Evolutionary conservation across 805 yeast species (phyloP).

Genomic region (Groenewaldozyma tartarivorans): DNA sequence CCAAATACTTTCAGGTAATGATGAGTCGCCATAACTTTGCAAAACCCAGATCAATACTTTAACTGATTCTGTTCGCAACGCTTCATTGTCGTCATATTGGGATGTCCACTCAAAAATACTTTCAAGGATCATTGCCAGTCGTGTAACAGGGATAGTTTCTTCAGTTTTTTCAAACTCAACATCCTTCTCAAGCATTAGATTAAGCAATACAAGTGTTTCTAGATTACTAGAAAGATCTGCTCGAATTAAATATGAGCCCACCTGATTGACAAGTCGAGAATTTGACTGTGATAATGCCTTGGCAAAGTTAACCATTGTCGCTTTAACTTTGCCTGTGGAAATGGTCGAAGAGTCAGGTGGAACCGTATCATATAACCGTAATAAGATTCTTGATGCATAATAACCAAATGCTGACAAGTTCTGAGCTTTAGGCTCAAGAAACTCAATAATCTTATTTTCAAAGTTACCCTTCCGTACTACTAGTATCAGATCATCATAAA

Average conservation of each 20-base stretch:
- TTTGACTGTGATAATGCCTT: neutral
- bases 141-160: slow-evolving; percentile 49
- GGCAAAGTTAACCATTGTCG: neutral
- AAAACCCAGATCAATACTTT: slow-evolving; percentile 31
- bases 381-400: neutral
- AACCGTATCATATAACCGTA: neutral
- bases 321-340: neutral
- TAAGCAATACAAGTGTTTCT: neutral
- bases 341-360: neutral
- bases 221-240: neutral
- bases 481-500: too few relatives aligned
- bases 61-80: slow-evolving; percentile 43
- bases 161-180: too few relatives aligned
- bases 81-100: slow-evolving; percentile 51
- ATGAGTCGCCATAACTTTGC: slow-evolving; percentile 12
- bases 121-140: slow-evolving; percentile 49
- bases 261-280: neutral
- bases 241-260: neutral
- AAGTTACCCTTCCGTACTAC: too few relatives aligned
- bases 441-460: neutral
- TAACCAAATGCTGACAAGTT: neutral
- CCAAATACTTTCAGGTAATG: slow-evolving; percentile 6
- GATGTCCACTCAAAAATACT: slow-evolving; percentile 51
- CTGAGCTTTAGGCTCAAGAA: neutral
- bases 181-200: neutral